Base-by-base conservation (phyloP, 805 yeast genomes). In the Barnettozyma botsteinii region DNA sequence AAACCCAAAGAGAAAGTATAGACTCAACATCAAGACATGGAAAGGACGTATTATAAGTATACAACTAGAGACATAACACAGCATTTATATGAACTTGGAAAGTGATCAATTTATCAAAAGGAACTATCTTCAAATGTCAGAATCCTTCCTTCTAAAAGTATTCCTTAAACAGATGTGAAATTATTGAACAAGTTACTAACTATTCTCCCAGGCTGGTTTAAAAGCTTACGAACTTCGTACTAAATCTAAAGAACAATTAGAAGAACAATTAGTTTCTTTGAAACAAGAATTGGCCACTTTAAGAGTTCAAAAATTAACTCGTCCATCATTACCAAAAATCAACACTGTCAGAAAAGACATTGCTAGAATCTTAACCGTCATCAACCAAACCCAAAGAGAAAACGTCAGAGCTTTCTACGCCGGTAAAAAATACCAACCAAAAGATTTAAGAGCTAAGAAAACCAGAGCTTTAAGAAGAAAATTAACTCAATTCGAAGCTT, bases 401-500 rank as follows among this genome's bases (percentile, higher is more conserved):
- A 80, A 82, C 61, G 96, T 87, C 68, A 86, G 86, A 74, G 93
- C 83, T 67, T 83, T 85, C 79, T 89, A 89, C 91, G 79, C 79
- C 59, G 93, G 88, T 70, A 83, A 85, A 82, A 89, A 87, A 76
- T 85, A 80, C 82, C 77, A 79, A 71, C 98, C 98, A 79, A 89
- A 91, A 79, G 97, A 89, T 71, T 81, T 93, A 76, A 91, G 98
- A 79, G 95, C 88, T 62, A 93, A 93, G 91, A 86, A 93, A 85
- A 93, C 99, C 74, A 91, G 98, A 83, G 98, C 98, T 72, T 75
- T 91, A 74, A 91, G 98, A 85, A 85, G 98, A 81, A 79, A 81
- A 67, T 79, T 93, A 67, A 80, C 97, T 71, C 77, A 83, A 66
- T 70, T 72, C 72, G 96, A 93, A 77, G 81, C 85, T 68, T 65